A percentile compares a stretch with the other conserved stretches of the same genome.
Conservation (phyloP, 176 grass and related monocot genomes). For the Saccharum spontaneum region DNA sequence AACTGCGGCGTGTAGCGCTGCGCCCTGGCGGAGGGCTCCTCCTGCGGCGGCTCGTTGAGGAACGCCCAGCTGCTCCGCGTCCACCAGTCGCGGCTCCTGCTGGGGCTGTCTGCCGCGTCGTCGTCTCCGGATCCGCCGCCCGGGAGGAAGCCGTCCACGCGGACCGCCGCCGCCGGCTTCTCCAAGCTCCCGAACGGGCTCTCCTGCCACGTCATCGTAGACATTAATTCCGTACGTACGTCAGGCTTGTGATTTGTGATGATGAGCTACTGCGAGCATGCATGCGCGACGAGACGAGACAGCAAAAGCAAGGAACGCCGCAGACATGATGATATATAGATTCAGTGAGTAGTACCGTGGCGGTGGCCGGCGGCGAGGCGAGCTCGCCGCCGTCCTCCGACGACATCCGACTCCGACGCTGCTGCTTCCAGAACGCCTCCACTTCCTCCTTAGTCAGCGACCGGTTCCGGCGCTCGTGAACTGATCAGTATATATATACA, state of each 20-base stretch:
- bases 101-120: conserved; percentile 31
- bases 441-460: conserved; percentile 89
- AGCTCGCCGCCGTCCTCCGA: conserved; percentile 18
- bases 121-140: neutral
- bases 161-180: neutral
- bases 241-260: neutral
- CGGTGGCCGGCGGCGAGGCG: neutral
- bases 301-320: too few relatives aligned
- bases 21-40: conserved; percentile 36
- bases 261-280: neutral
- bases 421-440: conserved; percentile 68
- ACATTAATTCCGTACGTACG: too few relatives aligned
- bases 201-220: neutral
- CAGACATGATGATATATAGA: too few relatives aligned
- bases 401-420: neutral
- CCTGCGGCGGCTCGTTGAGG: conserved; percentile 81
- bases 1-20: conserved; percentile 74
- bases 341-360: neutral
- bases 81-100: conserved; percentile 69
- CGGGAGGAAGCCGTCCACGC: conserved; percentile 32
- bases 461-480: conserved; percentile 53
- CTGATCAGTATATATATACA: conserved; percentile 1
- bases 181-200: conserved; percentile 30
- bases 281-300: too few relatives aligned
- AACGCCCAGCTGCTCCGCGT: conserved; percentile 88